Conservation (phyloP, 805 yeast genomes). For the Candida andamanensis region DNA sequence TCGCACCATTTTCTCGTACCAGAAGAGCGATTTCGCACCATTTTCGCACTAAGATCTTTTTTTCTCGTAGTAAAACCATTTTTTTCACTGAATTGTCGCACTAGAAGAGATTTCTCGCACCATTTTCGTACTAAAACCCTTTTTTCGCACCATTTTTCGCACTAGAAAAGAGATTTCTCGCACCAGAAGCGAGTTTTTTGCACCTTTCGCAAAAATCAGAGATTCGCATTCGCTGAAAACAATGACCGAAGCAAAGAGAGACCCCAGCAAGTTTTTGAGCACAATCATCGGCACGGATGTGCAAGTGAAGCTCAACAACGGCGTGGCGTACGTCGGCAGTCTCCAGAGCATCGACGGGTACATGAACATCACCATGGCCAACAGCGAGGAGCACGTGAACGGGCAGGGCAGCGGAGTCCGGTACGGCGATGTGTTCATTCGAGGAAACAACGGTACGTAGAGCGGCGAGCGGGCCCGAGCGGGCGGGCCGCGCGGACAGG, state of each 20-base stretch:
- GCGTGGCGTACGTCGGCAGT: slow-evolving; percentile 65
- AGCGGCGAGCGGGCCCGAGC: not conserved
- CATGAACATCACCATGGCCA: slow-evolving; percentile 88
- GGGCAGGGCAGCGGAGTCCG: slow-evolving; percentile 40
- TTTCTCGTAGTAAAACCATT: too few species aligned
- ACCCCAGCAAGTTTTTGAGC: slow-evolving; percentile 75
- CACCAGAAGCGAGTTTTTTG: too few species aligned
- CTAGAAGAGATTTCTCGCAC: too few species aligned
- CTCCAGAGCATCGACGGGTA: slow-evolving; percentile 92
- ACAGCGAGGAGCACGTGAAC: slow-evolving; percentile 60
- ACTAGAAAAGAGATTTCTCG: too few species aligned
- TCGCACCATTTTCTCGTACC: too few species aligned
- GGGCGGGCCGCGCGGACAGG: not conserved
- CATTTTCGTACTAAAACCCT: too few species aligned
- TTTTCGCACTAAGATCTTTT: too few species aligned
- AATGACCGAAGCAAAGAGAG: slow-evolving; percentile 28
- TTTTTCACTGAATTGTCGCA: too few species aligned
- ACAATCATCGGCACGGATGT: slow-evolving; percentile 78
- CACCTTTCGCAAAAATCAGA: too few species aligned
- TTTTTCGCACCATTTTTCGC: too few species aligned
- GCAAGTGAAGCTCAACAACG: slow-evolving; percentile 78
- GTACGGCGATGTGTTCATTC: slow-evolving; percentile 76
- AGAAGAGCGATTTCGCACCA: too few species aligned
- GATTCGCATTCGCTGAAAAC: too few species aligned
- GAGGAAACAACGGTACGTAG: slow-evolving; percentile 78